Base-by-base conservation (phyloP, 192 early-diverging fungal genomes). In the Funneliformis geosporum region DNA sequence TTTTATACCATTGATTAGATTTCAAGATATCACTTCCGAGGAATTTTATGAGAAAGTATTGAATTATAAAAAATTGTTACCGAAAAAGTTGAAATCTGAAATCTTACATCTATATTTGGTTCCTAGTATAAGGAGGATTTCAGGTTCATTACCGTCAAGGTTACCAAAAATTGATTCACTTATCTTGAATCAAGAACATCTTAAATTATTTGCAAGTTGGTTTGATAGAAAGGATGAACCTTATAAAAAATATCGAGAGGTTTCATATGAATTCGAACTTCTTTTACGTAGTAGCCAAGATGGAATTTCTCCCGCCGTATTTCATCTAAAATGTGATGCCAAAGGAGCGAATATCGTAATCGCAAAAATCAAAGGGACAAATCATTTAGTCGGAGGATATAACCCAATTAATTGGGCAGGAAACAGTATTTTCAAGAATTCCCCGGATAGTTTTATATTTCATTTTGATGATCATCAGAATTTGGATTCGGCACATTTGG, bases 371-470 rank as follows among this genome's bases (percentile, higher is more conserved):
- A 27, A 21, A 28, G 38, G 38, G 14, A 33, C 65, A 39, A 39
- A 39, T 12, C 14, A 67, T 18, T 11, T 67, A 33, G 38, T 67
- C 21, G 65, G 65, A 6, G 65, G 65, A n/a, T 67, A 67, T 28
- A 67, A 67, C 25, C 65, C 65, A 27, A 6, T 67, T 16, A 27
- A 67, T 33, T 67, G 65, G 65, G 21, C 33, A 2, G 33, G 33
- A 33, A 33, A 33, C 2, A 33, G 33, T 33, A 33, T 67, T 27
- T 67, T 39, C 65, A 67, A 33, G 14, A 39, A 11, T 27, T 9
- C 65, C 14, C 1, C 65, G 14, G 65, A 67, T 39, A 67, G 65
- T 67, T 67, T 67, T 67, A 67, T 67, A 27, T 67, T 67, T 23
- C 25, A 6, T 55, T 6, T 55, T 55, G 16, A 55, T 55, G 50